Base-by-base conservation (phyloP, 2,329 filamentous ascomycete species). In the Aspergillus cejpii region DNA sequence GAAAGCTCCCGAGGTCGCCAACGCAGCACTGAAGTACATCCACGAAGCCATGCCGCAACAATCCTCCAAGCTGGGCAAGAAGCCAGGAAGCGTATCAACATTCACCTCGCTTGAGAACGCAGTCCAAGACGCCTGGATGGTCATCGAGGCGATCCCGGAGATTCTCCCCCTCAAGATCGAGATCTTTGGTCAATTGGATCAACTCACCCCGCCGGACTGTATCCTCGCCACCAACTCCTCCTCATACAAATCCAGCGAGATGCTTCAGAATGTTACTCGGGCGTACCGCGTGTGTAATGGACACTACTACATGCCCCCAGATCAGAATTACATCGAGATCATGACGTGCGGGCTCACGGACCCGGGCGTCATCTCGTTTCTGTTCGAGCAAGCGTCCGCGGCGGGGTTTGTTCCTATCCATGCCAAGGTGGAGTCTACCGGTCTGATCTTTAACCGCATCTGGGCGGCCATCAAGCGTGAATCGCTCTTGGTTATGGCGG, bases 391-490 rank as follows among this genome's bases (percentile, higher is more conserved):
- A 29, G 65, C 67, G 3, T 52, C 56, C 11, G 67, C 69, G 10
- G 65, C 62, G 3, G 74, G 66, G 0, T 66, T 69, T 29, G 52
- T 63, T 2, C 74, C 73, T 0, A 66, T 68, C 15, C 55, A 66
- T 4, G 73, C 73, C 0, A 54, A 63, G 8, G 71, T 69, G 39
- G 71, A 78, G 49, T 76, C 74, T 0, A 76, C 74, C 0, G 60
- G 76, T 0, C 73, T 79, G 50, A 73, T 79, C 29, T 75, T 77
- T 52, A 79, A 79, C 44, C 70, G 76, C 0, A 55, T 79, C 0
- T 79, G 76, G 76, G 76, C 76, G 1, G 76, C 76, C 0, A 65
- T 79, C 19, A 79, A 79, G 57, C 64, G 76, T 1, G 76, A 79
- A 50, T 57, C 62, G 1, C 48, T 79, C 39, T 67, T 57, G 0